Evolutionary conservation across 257 asterid species (phyloP), one percentile per base, ranked within the genome.

Genomic region (Solanum lycopersicoides): DNA sequence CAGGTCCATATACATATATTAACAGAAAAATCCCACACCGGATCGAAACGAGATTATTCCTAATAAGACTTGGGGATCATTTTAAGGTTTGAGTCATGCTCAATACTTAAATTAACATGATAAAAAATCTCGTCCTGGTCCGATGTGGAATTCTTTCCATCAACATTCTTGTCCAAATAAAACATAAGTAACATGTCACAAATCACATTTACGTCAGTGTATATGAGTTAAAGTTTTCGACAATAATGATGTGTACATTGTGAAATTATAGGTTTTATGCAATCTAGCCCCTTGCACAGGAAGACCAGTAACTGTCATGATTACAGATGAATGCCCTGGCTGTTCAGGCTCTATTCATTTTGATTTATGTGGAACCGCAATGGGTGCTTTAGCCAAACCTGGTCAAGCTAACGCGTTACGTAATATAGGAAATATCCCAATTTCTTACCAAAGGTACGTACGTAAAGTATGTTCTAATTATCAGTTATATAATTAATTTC

Each of bases 321-420:
- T 91, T 30, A 88, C 92, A 16, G 89, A 90, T 42, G 91, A 92
- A 77, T 90, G 93, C 74, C 90, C 90, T 20, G 44, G 84, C 0
- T 79, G 63, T 44, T 34, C 84, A 1, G 86, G 84, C 14, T 21
- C 83, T 12, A 86, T 90, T 44, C 92, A 89, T 75, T 92, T 92
- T 63, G 94, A 92, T 88, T 83, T 92, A 76, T 90, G 94, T 47
- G 90, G 90, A 30, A 45, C 83, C 45, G 89, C 92, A 12, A 88
- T 90, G 75, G 92, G 92, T 4, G 86, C 79, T 15, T 21, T 92
- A 83, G 94, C 92, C 7, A 83, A 63, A 85, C 63, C 89, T 4
- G 94, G 91, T 41, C 90, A 76, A 63, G 89, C 90, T 21, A 72
- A 82, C 1, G 21, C 9, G 1, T 15, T 90, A 77, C 91, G 91